Evolutionary conservation across 305 asterid genomes (phyloP).

Genomic region (Euphrasia arctica): DNA sequence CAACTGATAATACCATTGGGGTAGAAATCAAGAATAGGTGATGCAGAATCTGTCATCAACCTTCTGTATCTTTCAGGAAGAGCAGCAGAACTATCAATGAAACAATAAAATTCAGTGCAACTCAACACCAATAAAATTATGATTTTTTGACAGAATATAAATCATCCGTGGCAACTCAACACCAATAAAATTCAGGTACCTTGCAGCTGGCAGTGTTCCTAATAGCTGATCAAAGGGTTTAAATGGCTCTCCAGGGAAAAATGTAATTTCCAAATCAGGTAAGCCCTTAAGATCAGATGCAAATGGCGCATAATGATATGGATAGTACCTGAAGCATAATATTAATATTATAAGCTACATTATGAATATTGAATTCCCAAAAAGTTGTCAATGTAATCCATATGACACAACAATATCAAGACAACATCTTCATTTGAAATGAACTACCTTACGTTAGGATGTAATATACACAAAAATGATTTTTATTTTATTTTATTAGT

Average conservation of each 20-base stretch:
- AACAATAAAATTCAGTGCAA: neutral
- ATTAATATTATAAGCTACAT: conserved; percentile 22
- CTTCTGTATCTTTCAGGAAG: conserved; percentile 79
- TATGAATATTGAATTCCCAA: conserved; percentile 1
- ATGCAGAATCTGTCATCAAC: conserved; percentile 87
- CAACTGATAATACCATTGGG: conserved; percentile 63
- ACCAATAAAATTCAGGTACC: conserved; percentile 40
- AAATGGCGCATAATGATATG: conserved; percentile 98
- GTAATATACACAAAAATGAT: neutral
- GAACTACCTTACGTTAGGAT: conserved; percentile 10
- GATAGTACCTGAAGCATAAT: conserved; percentile 75
- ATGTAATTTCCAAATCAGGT: conserved; percentile 78
- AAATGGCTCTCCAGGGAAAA: conserved; percentile 88
- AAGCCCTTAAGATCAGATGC: conserved; percentile 91
- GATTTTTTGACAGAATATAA: conserved; percentile 4
- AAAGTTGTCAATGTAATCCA: conserved; percentile 1
- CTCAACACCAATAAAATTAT: neutral
- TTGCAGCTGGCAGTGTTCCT: conserved; percentile 98
- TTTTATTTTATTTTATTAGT: conserved; percentile 3
- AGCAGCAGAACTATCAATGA: conserved; percentile 64
- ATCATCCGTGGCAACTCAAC: conserved; percentile 18
- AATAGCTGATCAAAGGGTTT: conserved; percentile 98
- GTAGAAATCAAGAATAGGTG: conserved; percentile 76
- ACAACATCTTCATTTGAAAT: conserved; percentile 14
- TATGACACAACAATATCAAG: conserved; percentile 15